Conservation (phyloP, 306 rosid species). For the Alnus glutinosa region DNA sequence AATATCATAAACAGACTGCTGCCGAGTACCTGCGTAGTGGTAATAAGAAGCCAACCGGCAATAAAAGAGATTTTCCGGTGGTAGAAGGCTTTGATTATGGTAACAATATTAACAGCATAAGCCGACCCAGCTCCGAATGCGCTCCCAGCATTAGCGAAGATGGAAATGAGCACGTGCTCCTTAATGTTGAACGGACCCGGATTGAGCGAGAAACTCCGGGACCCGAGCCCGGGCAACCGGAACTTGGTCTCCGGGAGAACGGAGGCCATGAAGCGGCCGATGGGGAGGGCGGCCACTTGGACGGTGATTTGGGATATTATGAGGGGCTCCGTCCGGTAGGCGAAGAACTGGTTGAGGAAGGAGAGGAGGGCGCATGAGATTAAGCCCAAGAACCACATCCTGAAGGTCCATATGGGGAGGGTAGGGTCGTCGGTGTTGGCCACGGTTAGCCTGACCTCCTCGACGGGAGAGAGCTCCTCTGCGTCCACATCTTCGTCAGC, state of each 20-base stretch:
- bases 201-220: constrained; percentile 37
- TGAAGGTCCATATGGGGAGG: constrained; percentile 82
- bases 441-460: constrained; percentile 70
- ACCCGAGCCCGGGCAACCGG: constrained; percentile 46
- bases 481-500: constrained; percentile 13
- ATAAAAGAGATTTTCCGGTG: constrained; percentile 47
- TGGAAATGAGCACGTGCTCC: constrained; percentile 78
- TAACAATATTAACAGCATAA: constrained; percentile 61
- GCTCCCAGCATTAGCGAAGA: constrained; percentile 78
- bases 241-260: constrained; percentile 46
- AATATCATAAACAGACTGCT: too few relatives aligned
- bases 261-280: constrained; percentile 69
- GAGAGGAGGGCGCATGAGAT: constrained; percentile 61
- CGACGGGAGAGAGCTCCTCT: constrained; percentile 61
- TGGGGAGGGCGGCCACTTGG: constrained; percentile 66
- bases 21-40: constrained; percentile 54
- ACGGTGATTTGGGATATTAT: constrained; percentile 61
- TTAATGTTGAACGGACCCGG: constrained; percentile 87
- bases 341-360: constrained; percentile 80
- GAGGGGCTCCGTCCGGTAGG: constrained; percentile 69
- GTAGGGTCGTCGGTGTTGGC: constrained; percentile 59
- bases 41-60: constrained; percentile 70
- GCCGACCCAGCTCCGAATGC: constrained; percentile 70
- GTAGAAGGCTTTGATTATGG: constrained; percentile 64
- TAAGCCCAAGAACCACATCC: constrained; percentile 79